A percentile compares a stretch with the other conserved stretches of the same genome.
phyloP scores from a whole-genome alignment of 441 rosid species.

The Pelargonium citronellum region DNA sequence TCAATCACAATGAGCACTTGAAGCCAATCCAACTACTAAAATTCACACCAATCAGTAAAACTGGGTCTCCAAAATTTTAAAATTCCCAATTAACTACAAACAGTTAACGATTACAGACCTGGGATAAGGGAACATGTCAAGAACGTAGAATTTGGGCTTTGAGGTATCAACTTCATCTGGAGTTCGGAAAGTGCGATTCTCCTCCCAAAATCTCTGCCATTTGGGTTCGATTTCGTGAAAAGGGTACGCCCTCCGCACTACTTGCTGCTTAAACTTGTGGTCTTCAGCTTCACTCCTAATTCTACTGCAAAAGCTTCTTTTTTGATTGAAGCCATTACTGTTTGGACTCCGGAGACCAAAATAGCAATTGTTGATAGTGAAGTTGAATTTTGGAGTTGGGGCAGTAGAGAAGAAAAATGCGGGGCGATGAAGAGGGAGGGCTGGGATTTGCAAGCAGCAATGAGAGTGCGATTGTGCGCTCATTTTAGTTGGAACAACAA shows the following conservation, averaged over 20 bases:
- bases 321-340: slow-evolving; percentile 15
- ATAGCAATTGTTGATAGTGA: slow-evolving; percentile 17
- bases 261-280: slow-evolving; percentile 23
- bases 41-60: slow-evolving; percentile 1
- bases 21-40: slow-evolving; percentile 4
- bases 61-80: background rate
- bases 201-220: slow-evolving; percentile 89
- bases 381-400: slow-evolving; percentile 17
- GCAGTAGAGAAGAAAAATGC: slow-evolving; percentile 13
- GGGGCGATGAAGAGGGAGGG: slow-evolving; percentile 24
- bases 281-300: slow-evolving; percentile 27
- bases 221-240: slow-evolving; percentile 85
- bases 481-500: slow-evolving; percentile 26
- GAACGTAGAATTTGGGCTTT: slow-evolving; percentile 89
- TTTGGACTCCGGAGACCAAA: slow-evolving; percentile 10
- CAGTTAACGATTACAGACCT: slow-evolving; percentile 37
- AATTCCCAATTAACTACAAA: background rate
- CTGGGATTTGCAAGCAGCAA: slow-evolving; percentile 23
- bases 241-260: slow-evolving; percentile 60
- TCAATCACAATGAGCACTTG: slow-evolving; percentile 5
- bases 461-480: slow-evolving; percentile 24
- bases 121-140: slow-evolving; percentile 99
- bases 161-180: slow-evolving; percentile 76
- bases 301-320: slow-evolving; percentile 12
- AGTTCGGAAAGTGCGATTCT: slow-evolving; percentile 67